phyloP scores from a whole-genome alignment of 352 stramenopile species.

The Ochromonadaceae sp. region DNA sequence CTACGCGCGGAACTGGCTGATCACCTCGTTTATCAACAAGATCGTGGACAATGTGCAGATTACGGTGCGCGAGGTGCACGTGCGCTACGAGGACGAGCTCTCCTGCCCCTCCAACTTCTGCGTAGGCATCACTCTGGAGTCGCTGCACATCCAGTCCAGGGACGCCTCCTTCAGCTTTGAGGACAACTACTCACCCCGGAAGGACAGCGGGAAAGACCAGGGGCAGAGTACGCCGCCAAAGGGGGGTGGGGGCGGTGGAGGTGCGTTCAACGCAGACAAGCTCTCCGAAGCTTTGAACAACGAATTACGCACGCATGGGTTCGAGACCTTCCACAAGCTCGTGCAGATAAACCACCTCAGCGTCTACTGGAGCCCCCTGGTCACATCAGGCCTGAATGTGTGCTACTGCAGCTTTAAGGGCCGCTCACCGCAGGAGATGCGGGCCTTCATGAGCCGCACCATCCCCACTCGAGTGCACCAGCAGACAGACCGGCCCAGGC shows the following conservation, averaged over 20 bases:
- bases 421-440: background rate
- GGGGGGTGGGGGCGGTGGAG: no score
- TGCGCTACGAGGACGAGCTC: slow-evolving; percentile 14
- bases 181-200: background rate
- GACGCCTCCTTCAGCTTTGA: background rate
- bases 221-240: background rate
- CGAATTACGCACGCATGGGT: slow-evolving; percentile 8
- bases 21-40: slow-evolving; percentile 10
- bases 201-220: background rate
- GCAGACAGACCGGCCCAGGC: background rate
- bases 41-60: slow-evolving; percentile 5
- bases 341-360: background rate
- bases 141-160: slow-evolving; percentile 2
- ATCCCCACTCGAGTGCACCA: background rate
- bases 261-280: background rate
- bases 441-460: background rate
- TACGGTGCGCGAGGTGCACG: background rate
- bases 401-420: slow-evolving; percentile 8
- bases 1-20: slow-evolving; percentile 1
- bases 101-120: slow-evolving; percentile 9
- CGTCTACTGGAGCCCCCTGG: slow-evolving; percentile 11
- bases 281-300: background rate
- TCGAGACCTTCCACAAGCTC: background rate
- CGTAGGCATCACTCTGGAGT: slow-evolving; percentile 12
- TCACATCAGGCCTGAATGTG: background rate